phyloP scores from a whole-genome alignment of 2,329 filamentous ascomycete species.

The Leptosphaerulina australis region DNA sequence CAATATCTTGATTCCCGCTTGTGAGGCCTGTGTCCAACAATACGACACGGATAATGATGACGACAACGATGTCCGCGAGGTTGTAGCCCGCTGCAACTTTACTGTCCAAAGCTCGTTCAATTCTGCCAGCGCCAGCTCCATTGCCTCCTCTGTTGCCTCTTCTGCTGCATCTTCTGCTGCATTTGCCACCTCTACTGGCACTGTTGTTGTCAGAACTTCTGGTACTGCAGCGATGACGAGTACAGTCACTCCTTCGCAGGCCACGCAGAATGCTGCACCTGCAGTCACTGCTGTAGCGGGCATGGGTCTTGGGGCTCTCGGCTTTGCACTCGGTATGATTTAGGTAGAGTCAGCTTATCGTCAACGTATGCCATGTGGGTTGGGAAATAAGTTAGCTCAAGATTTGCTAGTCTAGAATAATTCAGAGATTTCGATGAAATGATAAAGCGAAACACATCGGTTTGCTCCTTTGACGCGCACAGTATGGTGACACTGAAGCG shows the following conservation, averaged over 20 bases:
- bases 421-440: too few relatives aligned
- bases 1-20: conserved; percentile 33
- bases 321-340: conserved; percentile 29
- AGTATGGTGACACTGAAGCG: too few relatives aligned
- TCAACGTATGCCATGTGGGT: too few relatives aligned
- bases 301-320: conserved; percentile 29
- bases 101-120: conserved; percentile 31
- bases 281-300: conserved; percentile 25
- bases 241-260: conserved; percentile 1
- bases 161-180: conserved; percentile 6
- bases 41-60: conserved; percentile 29
- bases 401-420: too few relatives aligned
- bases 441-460: too few relatives aligned
- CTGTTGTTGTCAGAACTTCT: conserved; percentile 13
- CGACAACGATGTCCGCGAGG: conserved; percentile 38
- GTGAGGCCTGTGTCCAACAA: conserved; percentile 39
- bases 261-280: conserved; percentile 18
- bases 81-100: conserved; percentile 41
- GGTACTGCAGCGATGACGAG: conserved; percentile 14
- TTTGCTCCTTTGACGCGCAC: too few relatives aligned
- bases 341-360: conserved; percentile 5
- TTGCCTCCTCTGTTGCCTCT: conserved; percentile 10
- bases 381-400: too few relatives aligned
- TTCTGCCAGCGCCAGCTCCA: conserved; percentile 21
- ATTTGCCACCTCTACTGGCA: not conserved